phyloP scores from a whole-genome alignment of 371 early-diverging fungal genomes.

The Apophysomyces trapeziformis region DNA sequence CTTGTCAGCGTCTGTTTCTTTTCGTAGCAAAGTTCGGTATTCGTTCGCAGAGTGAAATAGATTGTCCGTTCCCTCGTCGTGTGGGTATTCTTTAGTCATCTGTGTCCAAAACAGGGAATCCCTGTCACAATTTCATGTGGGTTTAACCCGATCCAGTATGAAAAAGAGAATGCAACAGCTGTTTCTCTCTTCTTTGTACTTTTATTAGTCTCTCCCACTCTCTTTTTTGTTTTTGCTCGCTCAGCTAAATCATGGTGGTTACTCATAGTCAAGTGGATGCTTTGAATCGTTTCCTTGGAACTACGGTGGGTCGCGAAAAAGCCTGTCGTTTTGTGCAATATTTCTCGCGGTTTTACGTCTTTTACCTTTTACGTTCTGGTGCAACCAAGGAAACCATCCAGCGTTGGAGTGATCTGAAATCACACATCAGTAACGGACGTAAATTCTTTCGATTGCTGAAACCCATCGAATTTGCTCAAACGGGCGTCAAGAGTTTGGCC shows the following conservation, averaged over 20 bases:
- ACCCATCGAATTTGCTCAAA: constrained; percentile 63
- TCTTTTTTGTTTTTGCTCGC: not conserved
- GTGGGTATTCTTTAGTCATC: no score
- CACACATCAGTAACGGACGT: constrained; percentile 61
- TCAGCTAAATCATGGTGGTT: not conserved
- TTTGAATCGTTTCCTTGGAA: constrained; percentile 49
- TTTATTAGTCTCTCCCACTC: not conserved
- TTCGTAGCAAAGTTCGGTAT: no score
- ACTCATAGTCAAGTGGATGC: constrained; percentile 29
- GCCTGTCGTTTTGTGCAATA: constrained; percentile 76
- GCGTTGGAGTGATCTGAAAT: constrained; percentile 59
- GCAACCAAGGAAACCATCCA: constrained; percentile 51
- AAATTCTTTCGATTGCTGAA: constrained; percentile 61
- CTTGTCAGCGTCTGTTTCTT: no score
- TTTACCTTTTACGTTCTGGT: constrained; percentile 54
- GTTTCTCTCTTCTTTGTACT: not conserved
- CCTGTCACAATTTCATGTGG: no score
- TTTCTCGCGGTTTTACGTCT: constrained; percentile 70
- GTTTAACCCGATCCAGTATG: no score
- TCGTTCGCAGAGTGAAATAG: no score
- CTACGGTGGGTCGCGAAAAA: constrained; percentile 81
- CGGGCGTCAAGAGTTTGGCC: constrained; percentile 50
- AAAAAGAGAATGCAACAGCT: not conserved
- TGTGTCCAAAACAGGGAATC: no score
- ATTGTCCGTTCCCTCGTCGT: no score